Percentiles rank a stretch among this genome's conserved stretches.
phyloP scores from a whole-genome alignment of 805 yeast genomes.

The Barnettozyma californica region DNA sequence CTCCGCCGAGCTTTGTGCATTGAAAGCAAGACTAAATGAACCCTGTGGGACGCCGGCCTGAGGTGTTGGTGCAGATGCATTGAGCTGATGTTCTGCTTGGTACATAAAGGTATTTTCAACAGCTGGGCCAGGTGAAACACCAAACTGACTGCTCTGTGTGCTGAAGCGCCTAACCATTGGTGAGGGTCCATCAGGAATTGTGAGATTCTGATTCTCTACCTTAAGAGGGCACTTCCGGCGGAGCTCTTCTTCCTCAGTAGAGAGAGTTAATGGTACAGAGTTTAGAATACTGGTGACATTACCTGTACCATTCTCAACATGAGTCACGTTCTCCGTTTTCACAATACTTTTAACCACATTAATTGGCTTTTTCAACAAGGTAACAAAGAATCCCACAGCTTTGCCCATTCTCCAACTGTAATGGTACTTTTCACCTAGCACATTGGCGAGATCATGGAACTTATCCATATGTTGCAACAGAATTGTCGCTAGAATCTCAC shows the following conservation, averaged over 20 bases:
- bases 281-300: constrained; percentile 17
- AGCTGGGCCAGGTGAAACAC: not conserved
- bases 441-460: constrained; percentile 37
- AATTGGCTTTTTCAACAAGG: constrained; percentile 31
- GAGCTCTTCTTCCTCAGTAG: constrained; percentile 18
- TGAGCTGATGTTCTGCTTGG: not conserved
- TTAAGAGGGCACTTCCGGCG: not conserved
- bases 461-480: constrained; percentile 36
- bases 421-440: constrained; percentile 51
- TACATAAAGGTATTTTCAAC: constrained; percentile 1
- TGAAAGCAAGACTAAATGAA: constrained; percentile 9
- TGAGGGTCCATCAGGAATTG: constrained; percentile 1
- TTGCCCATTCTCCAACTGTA: constrained; percentile 67
- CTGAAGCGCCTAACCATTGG: constrained; percentile 3
- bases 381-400: constrained; percentile 42
- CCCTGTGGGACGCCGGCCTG: constrained; percentile 3
- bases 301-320: constrained; percentile 22
- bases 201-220: not conserved
- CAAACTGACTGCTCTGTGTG: not conserved
- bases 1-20: constrained; percentile 1
- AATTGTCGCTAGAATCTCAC: constrained; percentile 32
- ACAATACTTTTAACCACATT: constrained; percentile 21
- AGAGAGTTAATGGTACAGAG: constrained; percentile 21
- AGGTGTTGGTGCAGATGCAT: constrained; percentile 7
- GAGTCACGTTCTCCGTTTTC: constrained; percentile 17